A percentile compares a stretch with the other conserved stretches of the same genome.
phyloP scores from a whole-genome alignment of 192 early-diverging fungal species.

The Mortierella alpina region DNA sequence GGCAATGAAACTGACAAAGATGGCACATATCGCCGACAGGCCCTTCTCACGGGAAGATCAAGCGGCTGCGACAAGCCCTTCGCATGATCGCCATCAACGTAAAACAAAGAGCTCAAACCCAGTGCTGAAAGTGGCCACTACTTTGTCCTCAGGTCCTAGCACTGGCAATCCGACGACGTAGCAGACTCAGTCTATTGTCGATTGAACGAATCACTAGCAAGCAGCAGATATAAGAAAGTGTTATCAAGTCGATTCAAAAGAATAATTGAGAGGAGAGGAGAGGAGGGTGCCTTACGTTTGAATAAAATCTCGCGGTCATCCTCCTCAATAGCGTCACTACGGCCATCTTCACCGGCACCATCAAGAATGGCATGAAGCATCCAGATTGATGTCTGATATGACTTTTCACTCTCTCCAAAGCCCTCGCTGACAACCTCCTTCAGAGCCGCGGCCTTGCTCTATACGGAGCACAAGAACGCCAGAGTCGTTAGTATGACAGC shows the following conservation, averaged over 20 bases:
- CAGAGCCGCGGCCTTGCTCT: conserved; percentile 71
- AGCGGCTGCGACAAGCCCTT: no score
- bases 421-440: conserved; percentile 75
- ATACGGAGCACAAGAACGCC: background rate
- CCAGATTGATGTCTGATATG: conserved; percentile 81
- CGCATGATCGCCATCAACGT: no score
- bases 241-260: background rate
- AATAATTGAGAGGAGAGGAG: background rate
- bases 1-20: no score
- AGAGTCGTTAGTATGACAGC: no score
- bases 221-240: background rate
- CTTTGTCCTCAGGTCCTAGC: conserved; percentile 13
- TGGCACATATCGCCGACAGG: no score
- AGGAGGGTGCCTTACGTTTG: conserved; percentile 55
- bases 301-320: conserved; percentile 64
- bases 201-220: conserved; percentile 40
- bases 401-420: conserved; percentile 73
- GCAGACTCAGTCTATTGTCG: conserved; percentile 28
- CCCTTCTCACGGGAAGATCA: no score
- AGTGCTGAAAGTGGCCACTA: background rate
- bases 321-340: conserved; percentile 61
- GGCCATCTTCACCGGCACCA: conserved; percentile 44
- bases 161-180: conserved; percentile 23
- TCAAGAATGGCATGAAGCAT: conserved; percentile 81
- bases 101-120: no score